Conservation (phyloP, 2,329 filamentous ascomycete species). For the Hypoxylon sp. region DNA sequence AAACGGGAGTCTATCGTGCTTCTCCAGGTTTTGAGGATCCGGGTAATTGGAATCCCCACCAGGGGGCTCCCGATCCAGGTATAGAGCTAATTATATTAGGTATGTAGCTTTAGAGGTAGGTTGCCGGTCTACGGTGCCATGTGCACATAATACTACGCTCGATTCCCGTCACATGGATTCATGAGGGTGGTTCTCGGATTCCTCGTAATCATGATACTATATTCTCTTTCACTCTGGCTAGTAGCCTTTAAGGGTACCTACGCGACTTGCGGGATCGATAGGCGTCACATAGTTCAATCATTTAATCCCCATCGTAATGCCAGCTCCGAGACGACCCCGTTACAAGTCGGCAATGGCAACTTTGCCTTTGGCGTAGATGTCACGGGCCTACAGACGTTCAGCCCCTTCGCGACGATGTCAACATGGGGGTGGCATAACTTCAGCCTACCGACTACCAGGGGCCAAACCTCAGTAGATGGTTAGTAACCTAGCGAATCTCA, state of each 20-base stretch:
- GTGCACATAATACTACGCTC: conserved; percentile 5
- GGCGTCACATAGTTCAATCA: conserved; percentile 51
- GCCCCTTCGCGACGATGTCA: conserved; percentile 60
- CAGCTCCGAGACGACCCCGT: conserved; percentile 62
- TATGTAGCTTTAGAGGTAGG: background rate
- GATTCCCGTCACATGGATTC: conserved; percentile 18
- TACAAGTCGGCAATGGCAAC: conserved; percentile 64
- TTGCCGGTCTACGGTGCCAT: conserved; percentile 3
- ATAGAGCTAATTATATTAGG: conserved; percentile 17
- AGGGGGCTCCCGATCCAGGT: conserved; percentile 15
- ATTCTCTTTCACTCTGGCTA: conserved; percentile 16
- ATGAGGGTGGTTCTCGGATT: conserved; percentile 8
- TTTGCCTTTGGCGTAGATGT: conserved; percentile 62
- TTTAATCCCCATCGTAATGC: conserved; percentile 63
- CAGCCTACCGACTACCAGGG: conserved; percentile 56
- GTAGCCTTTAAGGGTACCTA: conserved; percentile 15
- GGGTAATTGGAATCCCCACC: conserved; percentile 40
- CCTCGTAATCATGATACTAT: conserved; percentile 19
- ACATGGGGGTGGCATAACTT: conserved; percentile 65
- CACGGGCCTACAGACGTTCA: conserved; percentile 61
- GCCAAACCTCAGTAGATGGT: conserved; percentile 54
- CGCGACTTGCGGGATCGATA: conserved; percentile 45
- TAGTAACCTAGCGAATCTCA: conserved; percentile 21
- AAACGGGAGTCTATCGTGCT: conserved; percentile 34
- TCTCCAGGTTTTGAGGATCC: conserved; percentile 34